Evolutionary conservation across 495 filamentous ascomycete species (phyloP).

Genomic region (Penicillium subrubescens): DNA sequence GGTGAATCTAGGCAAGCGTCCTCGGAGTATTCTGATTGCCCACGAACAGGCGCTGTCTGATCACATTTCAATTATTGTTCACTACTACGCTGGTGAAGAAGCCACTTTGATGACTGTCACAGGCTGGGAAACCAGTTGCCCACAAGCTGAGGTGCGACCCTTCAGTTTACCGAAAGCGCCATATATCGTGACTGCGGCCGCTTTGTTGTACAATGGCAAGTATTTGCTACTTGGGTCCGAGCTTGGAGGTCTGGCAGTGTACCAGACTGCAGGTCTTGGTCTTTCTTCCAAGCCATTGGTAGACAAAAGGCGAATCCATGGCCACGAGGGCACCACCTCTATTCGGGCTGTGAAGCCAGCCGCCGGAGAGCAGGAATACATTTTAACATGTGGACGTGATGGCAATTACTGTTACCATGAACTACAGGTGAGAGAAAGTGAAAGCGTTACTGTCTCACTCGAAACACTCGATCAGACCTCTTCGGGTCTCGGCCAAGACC

Average conservation of each 20-base stretch:
- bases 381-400: constrained; percentile 73
- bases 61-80: constrained; percentile 33
- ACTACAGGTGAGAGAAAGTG: constrained; percentile 12
- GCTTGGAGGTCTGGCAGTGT: constrained; percentile 60
- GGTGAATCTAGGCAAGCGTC: constrained; percentile 25
- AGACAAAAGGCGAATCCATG: constrained; percentile 44
- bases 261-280: constrained; percentile 30
- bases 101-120: constrained; percentile 36
- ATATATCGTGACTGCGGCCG: constrained; percentile 43
- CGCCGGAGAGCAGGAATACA: constrained; percentile 20
- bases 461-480: constrained; percentile 52
- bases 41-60: constrained; percentile 17
- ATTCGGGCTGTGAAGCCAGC: constrained; percentile 44
- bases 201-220: constrained; percentile 35
- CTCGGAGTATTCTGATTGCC: constrained; percentile 31
- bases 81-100: constrained; percentile 30
- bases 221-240: constrained; percentile 72
- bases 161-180: constrained; percentile 31
- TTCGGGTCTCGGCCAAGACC: constrained; percentile 65
- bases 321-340: constrained; percentile 69
- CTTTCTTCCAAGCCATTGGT: constrained; percentile 28
- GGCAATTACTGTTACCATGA: constrained; percentile 66
- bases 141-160: constrained; percentile 22
- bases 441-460: constrained; percentile 25
- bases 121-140: constrained; percentile 14